Base-by-base conservation (phyloP, 2,329 filamentous ascomycete species). In the Hypomyces rosellus region DNA sequence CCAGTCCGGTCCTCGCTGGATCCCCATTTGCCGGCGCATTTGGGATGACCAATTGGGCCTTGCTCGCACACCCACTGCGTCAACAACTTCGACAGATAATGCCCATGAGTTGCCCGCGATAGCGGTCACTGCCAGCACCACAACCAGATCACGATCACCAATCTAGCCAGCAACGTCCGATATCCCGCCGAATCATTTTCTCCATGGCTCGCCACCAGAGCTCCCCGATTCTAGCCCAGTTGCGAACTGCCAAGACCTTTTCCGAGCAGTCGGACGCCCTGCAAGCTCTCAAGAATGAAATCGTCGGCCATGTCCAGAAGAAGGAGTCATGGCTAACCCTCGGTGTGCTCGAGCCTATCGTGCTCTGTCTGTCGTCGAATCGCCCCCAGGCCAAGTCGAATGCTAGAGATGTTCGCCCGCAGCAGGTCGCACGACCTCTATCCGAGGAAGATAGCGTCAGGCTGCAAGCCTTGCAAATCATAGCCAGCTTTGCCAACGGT, bases 401-500 rank as follows among this genome's bases (percentile, higher is more conserved):
- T 51, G 69, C 69, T 45, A 74, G 74, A 55, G 73, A 73, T 54
- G 54, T 62, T 41, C 62, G 61, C 18, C 59, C 63, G 22, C 57
- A 63, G 40, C 54, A 64, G 22, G 63, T 69, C 12, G 68, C 67
- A 9, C 63, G 62, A 34, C 56, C 65, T 4, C 64, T 83, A 57
- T 76, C 74, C 3, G 79, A 84, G 11, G 82, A 88, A 52, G 85
- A 91, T 50, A 76, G 80, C 41, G 76, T 85, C 44, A 81, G 82
- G 57, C 73, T 93, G 50, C 88, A 95, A 65, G 86, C 87, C n/a
- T 79, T 91, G 37, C 83, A 95, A 56, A 78, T 96, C n/a, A 73
- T 95, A 34, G 85, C 86, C 43, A 93, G 88, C 66, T 81, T 97
- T 63, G 88, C 89, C 51, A 85, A 87, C 69, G 90, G 91, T 90